Conservation (phyloP, 2,329 filamentous ascomycete genomes). For the Cladorrhinum sp. region DNA sequence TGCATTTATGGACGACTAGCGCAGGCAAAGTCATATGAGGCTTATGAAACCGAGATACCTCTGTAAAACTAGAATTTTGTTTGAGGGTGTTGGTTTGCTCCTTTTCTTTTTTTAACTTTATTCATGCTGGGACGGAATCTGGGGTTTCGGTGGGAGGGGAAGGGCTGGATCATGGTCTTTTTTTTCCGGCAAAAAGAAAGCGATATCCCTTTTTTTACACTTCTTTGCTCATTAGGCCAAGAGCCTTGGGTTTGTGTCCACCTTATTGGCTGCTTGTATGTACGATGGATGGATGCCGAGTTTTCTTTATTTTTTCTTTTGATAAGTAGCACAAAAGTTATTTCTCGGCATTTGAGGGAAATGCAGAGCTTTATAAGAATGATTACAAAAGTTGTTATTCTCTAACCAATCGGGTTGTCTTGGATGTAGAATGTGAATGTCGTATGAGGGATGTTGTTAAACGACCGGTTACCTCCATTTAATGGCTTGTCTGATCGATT, state of each 20-base stretch:
- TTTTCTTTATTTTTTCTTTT: not conserved
- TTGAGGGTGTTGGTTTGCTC: slow-evolving; percentile 2
- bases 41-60: slow-evolving; percentile 32
- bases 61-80: slow-evolving; percentile 10
- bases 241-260: not conserved
- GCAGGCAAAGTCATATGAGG: slow-evolving; percentile 20
- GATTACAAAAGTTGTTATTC: not conserved
- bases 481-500: not conserved
- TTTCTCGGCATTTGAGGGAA: not conserved
- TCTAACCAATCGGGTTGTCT: no score
- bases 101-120: slow-evolving; percentile 12
- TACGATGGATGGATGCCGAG: not conserved
- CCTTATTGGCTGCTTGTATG: not conserved
- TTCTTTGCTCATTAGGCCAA: slow-evolving; percentile 1
- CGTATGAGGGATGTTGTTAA: not conserved
- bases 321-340: not conserved
- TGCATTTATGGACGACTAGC: slow-evolving; percentile 1
- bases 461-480: not conserved
- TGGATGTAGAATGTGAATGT: not conserved
- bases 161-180: slow-evolving; percentile 3
- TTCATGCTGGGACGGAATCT: not conserved
- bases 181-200: slow-evolving; percentile 3
- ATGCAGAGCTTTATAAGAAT: not conserved
- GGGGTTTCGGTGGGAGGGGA: not conserved
- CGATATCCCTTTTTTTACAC: slow-evolving; percentile 7